These are phyloP conservation scores for Phytophthora foliorum DNA, from an alignment of 352 stramenopile genomes.

Conservation along the genomic window DNA sequence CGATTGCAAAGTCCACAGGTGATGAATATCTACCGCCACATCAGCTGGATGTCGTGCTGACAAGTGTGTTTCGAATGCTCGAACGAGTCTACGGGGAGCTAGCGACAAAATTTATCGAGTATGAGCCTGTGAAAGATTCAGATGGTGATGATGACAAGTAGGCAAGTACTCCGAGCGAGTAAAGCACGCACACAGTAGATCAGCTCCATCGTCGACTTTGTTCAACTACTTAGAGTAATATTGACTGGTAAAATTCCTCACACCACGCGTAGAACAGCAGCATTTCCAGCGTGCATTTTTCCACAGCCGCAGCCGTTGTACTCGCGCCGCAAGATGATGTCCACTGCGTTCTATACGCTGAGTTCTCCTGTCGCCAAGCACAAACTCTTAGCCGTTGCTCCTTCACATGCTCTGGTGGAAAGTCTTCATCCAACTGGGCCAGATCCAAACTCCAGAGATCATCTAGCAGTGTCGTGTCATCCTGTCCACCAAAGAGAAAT, in stretches of 20 bases:
- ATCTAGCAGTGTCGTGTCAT: slow-evolving; percentile 64
- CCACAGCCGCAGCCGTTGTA: slow-evolving; percentile 12
- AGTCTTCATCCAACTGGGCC: slow-evolving; percentile 43
- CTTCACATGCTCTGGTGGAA: slow-evolving; percentile 28
- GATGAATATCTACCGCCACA: slow-evolving; percentile 79
- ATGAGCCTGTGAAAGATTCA: slow-evolving; percentile 44
- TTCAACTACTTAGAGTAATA: slow-evolving; percentile 43
- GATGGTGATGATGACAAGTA: slow-evolving; percentile 11
- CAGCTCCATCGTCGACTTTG: background rate
- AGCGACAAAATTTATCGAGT: slow-evolving; percentile 57
- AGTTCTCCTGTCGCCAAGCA: slow-evolving; percentile 58
- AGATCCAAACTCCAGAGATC: slow-evolving; percentile 74
- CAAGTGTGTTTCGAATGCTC: slow-evolving; percentile 61
- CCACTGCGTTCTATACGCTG: slow-evolving; percentile 47
- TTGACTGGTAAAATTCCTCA: slow-evolving; percentile 56
- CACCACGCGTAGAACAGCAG: slow-evolving; percentile 70
- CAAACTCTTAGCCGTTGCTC: slow-evolving; percentile 40
- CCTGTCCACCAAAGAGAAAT: slow-evolving; percentile 78
- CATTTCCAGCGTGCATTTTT: slow-evolving; percentile 52
- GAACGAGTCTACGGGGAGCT: slow-evolving; percentile 41
- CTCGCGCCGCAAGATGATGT: slow-evolving; percentile 51
- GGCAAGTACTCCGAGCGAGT: background rate
- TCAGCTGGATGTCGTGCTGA: slow-evolving; percentile 62
- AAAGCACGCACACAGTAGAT: slow-evolving; percentile 14
- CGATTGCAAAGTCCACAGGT: slow-evolving; percentile 81